phyloP scores from a whole-genome alignment of 441 rosid genomes.

The Adansonia madagascariensis region DNA sequence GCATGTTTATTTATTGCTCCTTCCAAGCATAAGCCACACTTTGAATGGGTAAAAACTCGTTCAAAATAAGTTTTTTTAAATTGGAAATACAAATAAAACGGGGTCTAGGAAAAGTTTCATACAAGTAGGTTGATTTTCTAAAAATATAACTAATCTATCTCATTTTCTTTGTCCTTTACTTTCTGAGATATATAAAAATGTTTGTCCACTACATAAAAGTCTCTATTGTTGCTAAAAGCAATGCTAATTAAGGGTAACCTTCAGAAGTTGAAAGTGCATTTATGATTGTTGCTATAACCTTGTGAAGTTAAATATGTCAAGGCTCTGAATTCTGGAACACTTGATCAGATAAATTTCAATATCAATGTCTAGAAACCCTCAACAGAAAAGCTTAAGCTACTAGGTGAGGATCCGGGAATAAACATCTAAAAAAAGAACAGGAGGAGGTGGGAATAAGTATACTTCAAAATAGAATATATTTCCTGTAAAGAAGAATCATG shows the following conservation, averaged over 20 bases:
- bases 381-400: constrained; percentile 9
- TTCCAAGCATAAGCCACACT: constrained; percentile 11
- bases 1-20: constrained; percentile 13
- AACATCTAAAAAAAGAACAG: constrained; percentile 11
- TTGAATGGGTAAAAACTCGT: background rate
- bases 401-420: background rate
- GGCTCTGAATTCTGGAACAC: background rate
- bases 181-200: constrained; percentile 14
- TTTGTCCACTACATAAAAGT: background rate
- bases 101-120: background rate
- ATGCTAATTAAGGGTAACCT: constrained; percentile 7
- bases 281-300: background rate
- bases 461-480: background rate
- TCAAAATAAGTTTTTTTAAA: constrained; percentile 11
- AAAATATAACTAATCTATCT: background rate
- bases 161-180: constrained; percentile 1
- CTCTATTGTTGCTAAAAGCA: constrained; percentile 7
- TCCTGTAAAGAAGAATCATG: constrained; percentile 19
- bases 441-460: background rate
- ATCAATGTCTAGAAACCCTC: background rate
- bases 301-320: constrained; percentile 1
- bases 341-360: constrained; percentile 12
- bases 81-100: constrained; percentile 3
- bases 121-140: background rate
- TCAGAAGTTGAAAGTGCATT: constrained; percentile 21